Conservation (phyloP, 495 filamentous ascomycete genomes). For the Chaetomium tenue region DNA sequence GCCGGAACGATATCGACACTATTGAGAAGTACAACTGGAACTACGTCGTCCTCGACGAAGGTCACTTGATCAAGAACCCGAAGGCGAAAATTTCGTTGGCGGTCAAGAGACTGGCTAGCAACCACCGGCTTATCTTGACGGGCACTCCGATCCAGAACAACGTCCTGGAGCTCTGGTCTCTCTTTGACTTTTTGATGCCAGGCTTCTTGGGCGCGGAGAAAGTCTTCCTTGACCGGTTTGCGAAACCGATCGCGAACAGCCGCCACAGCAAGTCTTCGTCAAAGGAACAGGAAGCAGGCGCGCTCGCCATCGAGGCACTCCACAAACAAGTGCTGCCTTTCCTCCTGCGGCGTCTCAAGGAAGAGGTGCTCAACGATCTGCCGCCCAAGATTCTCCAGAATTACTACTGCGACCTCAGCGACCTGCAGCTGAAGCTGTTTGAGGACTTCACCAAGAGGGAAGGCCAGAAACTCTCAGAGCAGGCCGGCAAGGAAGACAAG, state of each 20-base stretch:
- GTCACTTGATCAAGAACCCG: slow-evolving; percentile 97
- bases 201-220: slow-evolving; percentile 98
- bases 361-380: slow-evolving; percentile 93
- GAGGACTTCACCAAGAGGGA: slow-evolving; percentile 95
- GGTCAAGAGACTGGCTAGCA: slow-evolving; percentile 82
- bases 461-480: slow-evolving; percentile 73
- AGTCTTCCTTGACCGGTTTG: slow-evolving; percentile 95
- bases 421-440: slow-evolving; percentile 90
- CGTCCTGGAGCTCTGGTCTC: slow-evolving; percentile 90
- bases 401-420: slow-evolving; percentile 98
- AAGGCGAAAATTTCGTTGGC: slow-evolving; percentile 88
- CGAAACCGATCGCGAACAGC: slow-evolving; percentile 93
- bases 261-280: slow-evolving; percentile 95
- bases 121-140: slow-evolving; percentile 93
- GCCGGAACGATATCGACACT: slow-evolving; percentile 84
- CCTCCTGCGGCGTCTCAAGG: slow-evolving; percentile 92
- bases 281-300: slow-evolving; percentile 96
- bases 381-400: slow-evolving; percentile 99
- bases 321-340: slow-evolving; percentile 98
- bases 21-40: slow-evolving; percentile 89
- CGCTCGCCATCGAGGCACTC: slow-evolving; percentile 90
- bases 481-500: slow-evolving; percentile 76
- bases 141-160: slow-evolving; percentile 99
- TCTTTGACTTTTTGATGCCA: slow-evolving; percentile 99
- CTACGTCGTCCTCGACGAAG: slow-evolving; percentile 95